Base-by-base conservation (phyloP, 352 stramenopile species). In the Pythium brassicae region DNA sequence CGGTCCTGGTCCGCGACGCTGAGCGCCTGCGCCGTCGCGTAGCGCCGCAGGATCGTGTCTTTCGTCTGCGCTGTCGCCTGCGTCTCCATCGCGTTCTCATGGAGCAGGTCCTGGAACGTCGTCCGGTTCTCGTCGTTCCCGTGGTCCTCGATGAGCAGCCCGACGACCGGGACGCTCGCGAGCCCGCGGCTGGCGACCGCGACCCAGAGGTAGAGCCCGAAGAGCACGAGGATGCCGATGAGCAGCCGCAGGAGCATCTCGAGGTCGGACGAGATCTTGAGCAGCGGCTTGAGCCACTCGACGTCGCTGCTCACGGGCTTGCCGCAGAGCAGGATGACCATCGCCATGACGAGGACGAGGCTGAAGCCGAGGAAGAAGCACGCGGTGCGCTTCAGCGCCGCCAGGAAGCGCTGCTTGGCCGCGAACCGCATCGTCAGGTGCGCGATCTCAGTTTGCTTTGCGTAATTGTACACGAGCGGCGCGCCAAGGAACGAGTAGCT, bases 401-500 rank as follows among this genome's bases (percentile, higher is more conserved):
- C 69, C n/a, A 66, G 62, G 12, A 92, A 66, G 14, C 83, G 76
- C 40, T 85, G 64, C 26, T 61, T 66, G 5, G 72, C 59, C 2
- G 68, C 71, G 61, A 90, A 91, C 17, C 69, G 69, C 44, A 90
- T 59, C 35, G 85, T 94, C 57, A 94, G 69, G 56, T 92, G 85
- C 49, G 83, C 78, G 54, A 94, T 84, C 61, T 92, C 84, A 25
- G 80, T 92, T 59, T 94, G 80, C 25, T 84, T 83, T 7, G 84
- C 80, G 59, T 92, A 94, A 59, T 92, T 85, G 59, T 78, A 94
- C 25, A 84, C 77, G 20, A 94, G 76, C 29, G 84, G 84, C 34
- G 82, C 83, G 10, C 76, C 72, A 2, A 90, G 44, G 50, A 92
- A 90, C 35, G 72, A 86, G 63, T 90, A 90, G 3, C 72, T 54